phyloP scores from a whole-genome alignment of 345 rosid species.

The Pugionium dolabratum region DNA sequence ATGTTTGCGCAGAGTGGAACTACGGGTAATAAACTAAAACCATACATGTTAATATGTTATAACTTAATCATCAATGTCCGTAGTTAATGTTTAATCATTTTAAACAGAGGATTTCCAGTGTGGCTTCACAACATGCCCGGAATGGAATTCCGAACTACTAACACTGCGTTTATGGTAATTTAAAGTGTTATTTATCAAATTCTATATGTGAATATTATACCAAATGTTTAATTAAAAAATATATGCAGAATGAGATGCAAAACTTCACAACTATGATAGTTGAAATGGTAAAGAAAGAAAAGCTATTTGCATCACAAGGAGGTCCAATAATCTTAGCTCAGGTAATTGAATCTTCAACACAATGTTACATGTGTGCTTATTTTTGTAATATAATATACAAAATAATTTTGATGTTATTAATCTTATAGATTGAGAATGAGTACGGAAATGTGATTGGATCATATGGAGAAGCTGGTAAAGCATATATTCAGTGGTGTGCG shows the following conservation, averaged over 20 bases:
- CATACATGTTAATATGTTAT: no score
- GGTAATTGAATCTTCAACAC: constrained; percentile 43
- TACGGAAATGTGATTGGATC: constrained; percentile 39
- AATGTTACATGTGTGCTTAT: neutral
- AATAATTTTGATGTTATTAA: neutral
- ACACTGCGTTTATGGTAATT: constrained; percentile 51
- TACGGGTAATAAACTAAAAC: constrained; percentile 45
- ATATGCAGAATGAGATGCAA: constrained; percentile 61
- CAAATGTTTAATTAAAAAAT: no score
- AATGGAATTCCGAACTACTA: constrained; percentile 52
- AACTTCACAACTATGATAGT: constrained; percentile 65
- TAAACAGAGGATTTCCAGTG: constrained; percentile 56
- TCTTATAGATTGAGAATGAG: constrained; percentile 45
- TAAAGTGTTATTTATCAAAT: no score
- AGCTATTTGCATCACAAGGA: constrained; percentile 72
- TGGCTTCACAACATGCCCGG: constrained; percentile 64
- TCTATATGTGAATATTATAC: no score
- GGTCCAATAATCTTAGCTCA: constrained; percentile 76
- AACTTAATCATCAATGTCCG: no score
- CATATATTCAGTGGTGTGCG: constrained; percentile 42
- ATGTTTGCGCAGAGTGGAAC: constrained; percentile 64
- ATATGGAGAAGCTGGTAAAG: constrained; percentile 36
- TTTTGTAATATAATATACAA: no score
- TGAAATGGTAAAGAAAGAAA: constrained; percentile 56
- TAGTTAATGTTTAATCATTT: neutral